A percentile compares a stretch with the other conserved stretches of the same genome.
Conservation (phyloP, 2,329 filamentous ascomycete genomes). For the Aphanoascus verrucosus region DNA sequence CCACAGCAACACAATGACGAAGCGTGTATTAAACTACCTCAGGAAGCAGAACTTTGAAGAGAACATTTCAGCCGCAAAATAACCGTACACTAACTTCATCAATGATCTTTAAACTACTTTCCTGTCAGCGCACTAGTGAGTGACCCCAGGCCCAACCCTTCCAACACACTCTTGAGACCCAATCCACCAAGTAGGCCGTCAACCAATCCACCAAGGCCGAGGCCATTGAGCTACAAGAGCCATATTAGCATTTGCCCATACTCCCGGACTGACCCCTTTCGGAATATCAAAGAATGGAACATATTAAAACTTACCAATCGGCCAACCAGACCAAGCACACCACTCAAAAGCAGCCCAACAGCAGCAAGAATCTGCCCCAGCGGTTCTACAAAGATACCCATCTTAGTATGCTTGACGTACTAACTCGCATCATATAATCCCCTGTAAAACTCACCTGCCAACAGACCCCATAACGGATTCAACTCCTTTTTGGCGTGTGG, state of each 20-base stretch:
- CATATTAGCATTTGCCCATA: neutral
- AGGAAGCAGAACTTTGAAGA: too few relatives aligned
- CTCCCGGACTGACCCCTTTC: neutral
- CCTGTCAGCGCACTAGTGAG: conserved; percentile 37
- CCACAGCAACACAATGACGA: too few relatives aligned
- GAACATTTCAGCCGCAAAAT: too few relatives aligned
- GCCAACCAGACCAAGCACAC: conserved; percentile 76
- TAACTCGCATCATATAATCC: neutral
- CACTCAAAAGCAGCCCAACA: conserved; percentile 69
- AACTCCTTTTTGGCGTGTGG: conserved; percentile 90
- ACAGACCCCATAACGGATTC: conserved; percentile 74
- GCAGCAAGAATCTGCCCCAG: conserved; percentile 87
- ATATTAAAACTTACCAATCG: conserved; percentile 69
- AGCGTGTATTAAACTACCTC: too few relatives aligned
- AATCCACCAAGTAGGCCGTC: conserved; percentile 64
- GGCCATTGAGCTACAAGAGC: conserved; percentile 7
- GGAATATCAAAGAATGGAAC: neutral
- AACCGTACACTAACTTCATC: too few relatives aligned
- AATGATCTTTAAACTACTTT: conserved; percentile 44
- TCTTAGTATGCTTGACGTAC: neutral
- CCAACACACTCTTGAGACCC: conserved; percentile 48
- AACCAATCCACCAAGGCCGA: conserved; percentile 32
- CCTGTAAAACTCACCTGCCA: conserved; percentile 17
- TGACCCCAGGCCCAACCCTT: conserved; percentile 43
- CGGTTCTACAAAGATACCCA: conserved; percentile 48